Base-by-base conservation (phyloP, 2,329 filamentous ascomycete species). In the Fonsecaea multimorphosa region DNA sequence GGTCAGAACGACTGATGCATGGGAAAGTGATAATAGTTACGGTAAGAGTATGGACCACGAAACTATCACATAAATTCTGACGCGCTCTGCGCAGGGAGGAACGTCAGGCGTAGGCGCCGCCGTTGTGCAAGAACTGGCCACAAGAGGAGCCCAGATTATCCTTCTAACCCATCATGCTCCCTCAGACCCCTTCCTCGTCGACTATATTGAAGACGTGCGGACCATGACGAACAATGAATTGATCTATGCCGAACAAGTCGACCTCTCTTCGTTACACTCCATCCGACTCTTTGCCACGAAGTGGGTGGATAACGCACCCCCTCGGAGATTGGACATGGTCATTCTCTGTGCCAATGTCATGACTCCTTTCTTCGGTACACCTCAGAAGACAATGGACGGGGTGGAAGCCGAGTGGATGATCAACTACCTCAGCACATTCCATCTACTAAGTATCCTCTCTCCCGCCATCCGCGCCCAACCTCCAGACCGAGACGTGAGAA, bases 271-370 rank as follows among this genome's bases (percentile, higher is more conserved):
- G 16, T 83, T 99, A n/a, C 88, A 97, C 77, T 96, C 91, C 77
- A 89, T 99, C 72, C 91, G 95, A 44, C 85, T 89, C 68, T 99
- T 99, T 76, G 95, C 95, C 12, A 99, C 95, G 0, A 94, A 92
- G 81, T 99, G 96, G 94, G 92, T 99, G 71, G 94, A 99, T 78
- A 98, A 97, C 77, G 87, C 91, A 24, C 94, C 95, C 2, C 92
- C 93, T 8, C 85, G 96, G 63, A 85, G 96, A 55, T 82, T 99
- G 6, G 95, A 99, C 77, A 93, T 94, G 88, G 82, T 99, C 54
- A 86, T 99, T 22, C 84, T 99, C 19, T 97, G 93, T 77, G 95
- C 90, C 9, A 91, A 91, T 52, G 90, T 89, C 0, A 81, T 93
- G 71, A 91, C 90, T 3, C 89, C 92, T 1, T 85, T 85, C 11